Percentiles rank a stretch among this genome's conserved stretches.
Evolutionary conservation across 257 asterid species (phyloP).

Genomic region (Nicotiana paniculata): DNA sequence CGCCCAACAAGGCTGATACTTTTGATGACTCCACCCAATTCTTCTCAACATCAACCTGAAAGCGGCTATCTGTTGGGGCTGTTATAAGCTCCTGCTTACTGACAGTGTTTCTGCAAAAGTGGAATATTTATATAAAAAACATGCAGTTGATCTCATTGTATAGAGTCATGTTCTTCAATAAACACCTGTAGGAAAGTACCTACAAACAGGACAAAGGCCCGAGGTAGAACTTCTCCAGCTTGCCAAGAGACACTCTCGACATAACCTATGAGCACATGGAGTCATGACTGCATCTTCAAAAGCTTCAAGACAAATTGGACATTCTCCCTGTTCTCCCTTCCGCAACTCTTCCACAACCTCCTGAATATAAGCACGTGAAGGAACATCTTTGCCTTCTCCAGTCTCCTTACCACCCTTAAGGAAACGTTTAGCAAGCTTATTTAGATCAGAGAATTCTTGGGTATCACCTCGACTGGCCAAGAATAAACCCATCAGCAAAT

Average conservation of each 20-base stretch:
- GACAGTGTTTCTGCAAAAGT: conserved; percentile 49
- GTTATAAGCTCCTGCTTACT: conserved; percentile 87
- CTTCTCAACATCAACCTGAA: conserved; percentile 71
- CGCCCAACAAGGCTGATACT: conserved; percentile 77
- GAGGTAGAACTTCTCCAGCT: conserved; percentile 78
- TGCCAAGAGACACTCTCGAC: conserved; percentile 93
- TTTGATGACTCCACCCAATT: conserved; percentile 95
- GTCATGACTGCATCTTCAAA: conserved; percentile 98
- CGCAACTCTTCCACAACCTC: conserved; percentile 63
- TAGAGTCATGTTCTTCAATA: neutral
- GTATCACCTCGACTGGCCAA: no score
- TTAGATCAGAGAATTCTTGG: no score
- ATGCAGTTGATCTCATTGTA: conserved; percentile 9
- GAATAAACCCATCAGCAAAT: no score
- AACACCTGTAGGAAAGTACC: conserved; percentile 38
- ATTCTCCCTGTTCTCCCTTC: conserved; percentile 88
- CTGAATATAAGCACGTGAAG: conserved; percentile 79
- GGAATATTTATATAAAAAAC: conserved; percentile 6
- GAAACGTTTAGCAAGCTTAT: no score
- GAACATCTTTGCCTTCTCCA: conserved; percentile 55
- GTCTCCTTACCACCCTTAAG: conserved; percentile 19
- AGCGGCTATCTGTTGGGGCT: conserved; percentile 88
- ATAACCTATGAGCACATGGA: conserved; percentile 94
- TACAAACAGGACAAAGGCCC: conserved; percentile 97
- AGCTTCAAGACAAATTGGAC: conserved; percentile 97